Evolutionary conservation across 83 land plant species (phyloP).

Genomic region (Isoetes engelmannii): DNA sequence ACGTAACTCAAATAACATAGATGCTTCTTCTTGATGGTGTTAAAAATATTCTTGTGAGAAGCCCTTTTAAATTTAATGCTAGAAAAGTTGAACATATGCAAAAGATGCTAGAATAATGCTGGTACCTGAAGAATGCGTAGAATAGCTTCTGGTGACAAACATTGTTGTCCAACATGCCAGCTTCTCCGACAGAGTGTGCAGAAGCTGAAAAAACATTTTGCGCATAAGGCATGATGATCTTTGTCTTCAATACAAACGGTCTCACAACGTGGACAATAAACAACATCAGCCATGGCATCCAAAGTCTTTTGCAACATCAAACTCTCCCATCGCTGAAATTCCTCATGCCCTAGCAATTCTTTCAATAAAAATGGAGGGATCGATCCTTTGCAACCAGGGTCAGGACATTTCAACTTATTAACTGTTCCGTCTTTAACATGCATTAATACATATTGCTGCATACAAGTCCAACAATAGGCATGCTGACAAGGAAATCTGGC

Average conservation of each 20-base stretch:
- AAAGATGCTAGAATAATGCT: too few relatives aligned
- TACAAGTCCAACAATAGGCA: constrained; percentile 67
- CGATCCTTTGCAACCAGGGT: constrained; percentile 47
- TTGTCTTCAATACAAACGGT: constrained; percentile 70
- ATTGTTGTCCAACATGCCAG: constrained; percentile 71
- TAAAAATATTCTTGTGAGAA: too few relatives aligned
- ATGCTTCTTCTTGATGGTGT: too few relatives aligned
- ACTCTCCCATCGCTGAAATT: constrained; percentile 76
- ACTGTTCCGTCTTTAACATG: constrained; percentile 81
- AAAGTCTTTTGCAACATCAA: constrained; percentile 68
- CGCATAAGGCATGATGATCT: constrained; percentile 72
- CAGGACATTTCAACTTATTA: constrained; percentile 61
- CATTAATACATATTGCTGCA: constrained; percentile 55
- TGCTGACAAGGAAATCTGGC: constrained; percentile 68
- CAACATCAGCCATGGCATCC: constrained; percentile 76
- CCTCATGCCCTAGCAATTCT: constrained; percentile 61
- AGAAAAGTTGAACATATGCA: too few relatives aligned
- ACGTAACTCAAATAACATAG: too few relatives aligned
- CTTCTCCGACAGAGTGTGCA: constrained; percentile 70
- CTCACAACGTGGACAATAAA: constrained; percentile 84
- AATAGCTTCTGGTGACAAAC: constrained; percentile 65
- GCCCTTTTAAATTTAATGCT: too few relatives aligned
- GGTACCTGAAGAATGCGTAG: constrained; percentile 65
- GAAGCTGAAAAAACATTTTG: constrained; percentile 68
- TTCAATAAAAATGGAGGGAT: constrained; percentile 66